Base-by-base conservation (phyloP, 2,329 filamentous ascomycete species). In the Cordyceps cateniannulata region DNA sequence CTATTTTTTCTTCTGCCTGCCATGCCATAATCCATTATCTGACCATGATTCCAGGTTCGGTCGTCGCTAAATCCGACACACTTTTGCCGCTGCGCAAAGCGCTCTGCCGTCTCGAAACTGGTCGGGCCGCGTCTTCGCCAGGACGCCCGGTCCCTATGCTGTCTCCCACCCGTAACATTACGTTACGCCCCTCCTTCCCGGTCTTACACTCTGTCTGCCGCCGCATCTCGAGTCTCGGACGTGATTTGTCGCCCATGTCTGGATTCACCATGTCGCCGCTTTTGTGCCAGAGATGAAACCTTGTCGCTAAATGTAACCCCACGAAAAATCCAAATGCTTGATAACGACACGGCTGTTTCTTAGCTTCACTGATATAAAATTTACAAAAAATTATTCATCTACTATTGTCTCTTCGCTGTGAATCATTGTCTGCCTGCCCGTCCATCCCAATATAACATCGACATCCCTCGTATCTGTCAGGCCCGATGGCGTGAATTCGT, bases 11-110 rank as follows among this genome's bases (percentile, higher is more conserved):
- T 68, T 45, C 25, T 56, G 20, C 29, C 40, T 48, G n/a, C 22
- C 32, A 7, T 16, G 8, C 38, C 38, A 25, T n/a, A 12, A 14
- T 2, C 18, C 40, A 16, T 22, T 48, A 87, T 81, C 87, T 81
- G 90, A 87, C 83, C 64, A 66, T 83, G 79, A 80, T 81, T 91
- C 82, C 90, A 96, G 91, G 88, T 96, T 96, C 88, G 91, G 91
- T 82, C 90, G 92, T 80, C 91, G 91, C 89, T 96, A 92, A 71
- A 70, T 69, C 63, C 65, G 66, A 60, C 55, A 60, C 55, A 65
- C 66, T 66, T 66, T 64, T 65, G 5, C 62, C 63, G 63, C 35
- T 16, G 24, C 16, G 3, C 47, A 29, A 20, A n/a, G 24, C 24
- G 14, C 48, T 51, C 18, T 42, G 32, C 51, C 58, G 49, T 49